Conservation (phyloP, 108 stramenopile genomes). For the Stephanodiscus triporus region DNA sequence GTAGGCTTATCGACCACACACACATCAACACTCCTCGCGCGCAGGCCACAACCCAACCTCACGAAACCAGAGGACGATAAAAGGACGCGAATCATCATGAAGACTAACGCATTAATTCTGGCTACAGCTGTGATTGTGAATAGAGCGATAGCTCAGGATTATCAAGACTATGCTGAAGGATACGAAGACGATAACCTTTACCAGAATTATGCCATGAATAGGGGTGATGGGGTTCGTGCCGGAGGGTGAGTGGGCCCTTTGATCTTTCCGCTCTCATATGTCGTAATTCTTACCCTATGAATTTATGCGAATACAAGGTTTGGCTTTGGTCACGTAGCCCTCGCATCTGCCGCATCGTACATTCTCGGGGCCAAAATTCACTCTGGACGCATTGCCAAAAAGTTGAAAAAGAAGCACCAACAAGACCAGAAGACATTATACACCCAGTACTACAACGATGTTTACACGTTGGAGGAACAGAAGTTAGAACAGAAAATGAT, state of each 20-base stretch:
- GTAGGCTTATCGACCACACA: too few species aligned
- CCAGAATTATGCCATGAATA: constrained; percentile 77
- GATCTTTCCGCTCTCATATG: constrained; percentile 3
- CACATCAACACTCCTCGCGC: too few species aligned
- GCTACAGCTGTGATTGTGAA: constrained; percentile 25
- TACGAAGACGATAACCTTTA: constrained; percentile 78
- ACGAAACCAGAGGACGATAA: too few species aligned
- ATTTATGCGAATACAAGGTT: constrained; percentile 24
- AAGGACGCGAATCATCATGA: constrained; percentile 20
- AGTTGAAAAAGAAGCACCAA: constrained; percentile 74
- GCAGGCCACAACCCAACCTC: too few species aligned
- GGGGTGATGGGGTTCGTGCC: constrained; percentile 47
- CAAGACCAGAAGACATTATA: constrained; percentile 88
- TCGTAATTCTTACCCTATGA: not conserved
- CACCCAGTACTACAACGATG: constrained; percentile 92
- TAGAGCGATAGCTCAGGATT: constrained; percentile 38
- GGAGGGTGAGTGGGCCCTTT: constrained; percentile 51
- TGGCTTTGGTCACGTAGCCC: constrained; percentile 57
- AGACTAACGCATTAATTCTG: constrained; percentile 22
- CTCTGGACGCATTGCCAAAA: constrained; percentile 67
- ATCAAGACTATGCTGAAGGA: constrained; percentile 56
- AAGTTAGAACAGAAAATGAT: constrained; percentile 58
- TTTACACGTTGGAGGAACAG: constrained; percentile 88
- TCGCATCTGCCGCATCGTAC: constrained; percentile 61
- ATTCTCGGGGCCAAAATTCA: constrained; percentile 76